Conservation (phyloP, 2,329 filamentous ascomycete genomes). For the Teratosphaeria epicoccoides region DNA sequence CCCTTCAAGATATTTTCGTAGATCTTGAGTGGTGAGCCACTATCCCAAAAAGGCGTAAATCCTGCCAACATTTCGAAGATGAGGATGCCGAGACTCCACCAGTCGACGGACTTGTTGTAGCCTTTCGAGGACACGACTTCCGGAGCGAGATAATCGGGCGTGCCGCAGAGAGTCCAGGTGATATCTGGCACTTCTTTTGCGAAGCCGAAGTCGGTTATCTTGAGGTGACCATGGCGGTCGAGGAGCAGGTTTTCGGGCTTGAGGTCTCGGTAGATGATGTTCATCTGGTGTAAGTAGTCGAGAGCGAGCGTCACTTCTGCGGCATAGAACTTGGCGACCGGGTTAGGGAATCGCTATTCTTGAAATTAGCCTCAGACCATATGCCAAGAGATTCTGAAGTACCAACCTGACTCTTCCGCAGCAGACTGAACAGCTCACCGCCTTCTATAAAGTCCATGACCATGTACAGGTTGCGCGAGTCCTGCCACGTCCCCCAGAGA, state of each 20-base stretch:
- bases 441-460: constrained; percentile 99
- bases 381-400: not conserved
- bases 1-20: constrained; percentile 98
- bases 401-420: constrained; percentile 82
- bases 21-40: constrained; percentile 95
- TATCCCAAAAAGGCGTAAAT: constrained; percentile 98
- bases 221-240: constrained; percentile 75
- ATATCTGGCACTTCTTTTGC: constrained; percentile 97
- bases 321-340: constrained; percentile 97
- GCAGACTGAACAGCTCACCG: constrained; percentile 87
- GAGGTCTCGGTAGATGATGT: constrained; percentile 96
- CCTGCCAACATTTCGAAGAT: constrained; percentile 99
- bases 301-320: constrained; percentile 92
- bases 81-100: constrained; percentile 97
- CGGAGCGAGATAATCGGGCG: constrained; percentile 91
- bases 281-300: constrained; percentile 85
- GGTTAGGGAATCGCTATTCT: constrained; percentile 87
- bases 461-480: constrained; percentile 95
- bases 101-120: constrained; percentile 99
- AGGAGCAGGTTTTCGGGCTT: constrained; percentile 94
- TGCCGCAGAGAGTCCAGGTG: constrained; percentile 97
- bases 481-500: constrained; percentile 96
- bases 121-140: constrained; percentile 99
- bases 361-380: not conserved
- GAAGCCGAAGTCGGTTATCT: constrained; percentile 92